phyloP scores from a whole-genome alignment of 768 basidiomycete species.

The Trametes cubensis region DNA sequence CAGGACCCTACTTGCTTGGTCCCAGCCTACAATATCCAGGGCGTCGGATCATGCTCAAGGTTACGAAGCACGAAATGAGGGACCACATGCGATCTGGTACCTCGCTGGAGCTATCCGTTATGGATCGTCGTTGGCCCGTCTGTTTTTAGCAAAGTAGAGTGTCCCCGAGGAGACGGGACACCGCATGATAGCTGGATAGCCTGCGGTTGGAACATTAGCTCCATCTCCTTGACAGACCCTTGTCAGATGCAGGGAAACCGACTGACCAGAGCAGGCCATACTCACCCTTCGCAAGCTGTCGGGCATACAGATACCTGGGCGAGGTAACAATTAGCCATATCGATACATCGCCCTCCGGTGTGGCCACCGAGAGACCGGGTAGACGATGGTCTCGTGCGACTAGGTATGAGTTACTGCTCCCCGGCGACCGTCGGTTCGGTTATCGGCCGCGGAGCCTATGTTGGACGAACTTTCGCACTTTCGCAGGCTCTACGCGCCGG shows the following conservation, averaged over 20 bases:
- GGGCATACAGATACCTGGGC: background rate
- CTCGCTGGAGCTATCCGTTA: background rate
- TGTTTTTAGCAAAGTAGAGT: background rate
- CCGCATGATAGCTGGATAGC: no score
- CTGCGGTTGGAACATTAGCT: no score
- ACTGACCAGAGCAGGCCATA: no score
- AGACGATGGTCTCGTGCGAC: background rate
- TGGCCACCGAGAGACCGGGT: background rate
- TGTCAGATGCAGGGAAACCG: no score
- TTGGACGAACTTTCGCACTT: background rate
- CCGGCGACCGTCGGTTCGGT: background rate
- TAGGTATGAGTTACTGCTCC: background rate
- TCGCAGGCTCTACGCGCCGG: background rate
- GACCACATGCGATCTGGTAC: background rate
- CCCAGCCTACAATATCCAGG: background rate
- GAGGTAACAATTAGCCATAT: background rate
- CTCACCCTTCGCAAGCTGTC: background rate
- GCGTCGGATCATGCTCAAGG: background rate
- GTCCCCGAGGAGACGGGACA: background rate
- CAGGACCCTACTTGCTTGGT: background rate
- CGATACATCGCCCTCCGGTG: background rate
- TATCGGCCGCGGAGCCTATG: background rate
- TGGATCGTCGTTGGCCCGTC: background rate
- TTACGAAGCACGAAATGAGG: background rate
- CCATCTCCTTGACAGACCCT: background rate